Evolutionary conservation across 768 basidiomycete species (phyloP).

Genomic region (Phylloporus sp.): DNA sequence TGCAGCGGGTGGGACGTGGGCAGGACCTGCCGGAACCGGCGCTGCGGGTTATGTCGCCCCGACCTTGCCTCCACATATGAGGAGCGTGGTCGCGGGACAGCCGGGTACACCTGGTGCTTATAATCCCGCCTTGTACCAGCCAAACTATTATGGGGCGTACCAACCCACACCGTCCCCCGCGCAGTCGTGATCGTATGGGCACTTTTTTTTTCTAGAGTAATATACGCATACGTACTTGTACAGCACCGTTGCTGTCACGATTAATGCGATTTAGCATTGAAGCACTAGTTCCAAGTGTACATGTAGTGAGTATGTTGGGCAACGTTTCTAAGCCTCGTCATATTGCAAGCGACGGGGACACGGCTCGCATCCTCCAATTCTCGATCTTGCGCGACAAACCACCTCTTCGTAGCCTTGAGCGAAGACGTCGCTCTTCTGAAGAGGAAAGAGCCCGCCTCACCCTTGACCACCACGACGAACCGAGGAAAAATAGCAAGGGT

Average conservation of each 20-base stretch:
- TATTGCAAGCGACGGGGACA: background rate
- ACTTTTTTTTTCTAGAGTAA: constrained; percentile 18
- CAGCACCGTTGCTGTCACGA: constrained; percentile 11
- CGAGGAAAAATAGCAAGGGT: constrained; percentile 11
- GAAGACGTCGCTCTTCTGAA: constrained; percentile 15
- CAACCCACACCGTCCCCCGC: constrained; percentile 30
- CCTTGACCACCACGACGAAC: constrained; percentile 9
- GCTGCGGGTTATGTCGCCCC: constrained; percentile 29
- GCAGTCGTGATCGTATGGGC: constrained; percentile 20
- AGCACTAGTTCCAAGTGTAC: background rate
- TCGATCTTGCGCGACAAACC: constrained; percentile 27
- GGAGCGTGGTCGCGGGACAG: constrained; percentile 25
- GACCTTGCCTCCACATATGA: constrained; percentile 41
- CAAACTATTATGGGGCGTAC: constrained; percentile 31
- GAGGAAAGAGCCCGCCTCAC: constrained; percentile 23
- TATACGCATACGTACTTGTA: constrained; percentile 7
- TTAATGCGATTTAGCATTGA: constrained; percentile 14
- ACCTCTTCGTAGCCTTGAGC: constrained; percentile 28
- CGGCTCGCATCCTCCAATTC: constrained; percentile 6
- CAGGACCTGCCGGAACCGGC: constrained; percentile 23
- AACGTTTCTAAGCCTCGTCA: constrained; percentile 5
- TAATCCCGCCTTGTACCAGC: constrained; percentile 21
- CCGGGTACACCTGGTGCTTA: constrained; percentile 17
- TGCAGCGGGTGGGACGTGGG: constrained; percentile 19
- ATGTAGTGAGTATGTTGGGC: constrained; percentile 4